Evolutionary conservation across 1,284 basidiomycete species (phyloP).

Genomic region (Pseudozyma hubeiensis): DNA sequence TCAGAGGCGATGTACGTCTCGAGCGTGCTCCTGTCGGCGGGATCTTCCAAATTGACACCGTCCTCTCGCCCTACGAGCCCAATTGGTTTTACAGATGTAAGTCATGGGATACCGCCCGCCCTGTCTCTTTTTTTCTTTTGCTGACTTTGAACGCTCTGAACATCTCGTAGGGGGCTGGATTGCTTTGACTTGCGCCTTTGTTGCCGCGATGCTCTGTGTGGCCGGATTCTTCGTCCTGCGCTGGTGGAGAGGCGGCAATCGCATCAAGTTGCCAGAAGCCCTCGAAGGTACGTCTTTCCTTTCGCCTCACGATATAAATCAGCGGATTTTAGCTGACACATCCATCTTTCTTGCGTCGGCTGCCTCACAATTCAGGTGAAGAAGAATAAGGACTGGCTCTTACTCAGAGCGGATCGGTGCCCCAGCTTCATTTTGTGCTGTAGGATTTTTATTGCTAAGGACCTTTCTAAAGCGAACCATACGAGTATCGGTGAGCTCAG

Average conservation of each 20-base stretch:
- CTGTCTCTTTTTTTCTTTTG: neutral
- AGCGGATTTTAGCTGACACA: neutral
- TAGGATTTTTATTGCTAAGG: constrained; percentile 8
- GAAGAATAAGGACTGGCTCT: constrained; percentile 20
- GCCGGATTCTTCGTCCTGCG: constrained; percentile 14
- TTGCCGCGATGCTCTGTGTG: neutral
- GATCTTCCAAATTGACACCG: constrained; percentile 85
- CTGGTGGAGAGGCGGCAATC: constrained; percentile 42
- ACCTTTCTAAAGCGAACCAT: neutral
- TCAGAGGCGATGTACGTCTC: constrained; percentile 9
- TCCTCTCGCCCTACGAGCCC: constrained; percentile 86
- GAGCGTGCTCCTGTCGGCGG: constrained; percentile 71
- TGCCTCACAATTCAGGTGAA: constrained; percentile 10
- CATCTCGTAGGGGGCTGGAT: constrained; percentile 43
- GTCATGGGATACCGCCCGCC: neutral
- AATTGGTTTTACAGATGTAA: constrained; percentile 63
- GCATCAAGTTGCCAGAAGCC: constrained; percentile 41
- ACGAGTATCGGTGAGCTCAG: constrained; percentile 9
- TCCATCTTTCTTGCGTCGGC: neutral
- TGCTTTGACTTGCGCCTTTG: constrained; percentile 7
- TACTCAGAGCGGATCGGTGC: neutral
- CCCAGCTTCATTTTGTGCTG: neutral
- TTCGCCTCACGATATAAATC: neutral
- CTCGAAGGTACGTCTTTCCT: constrained; percentile 32
- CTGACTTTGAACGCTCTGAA: neutral